Base-by-base conservation (phyloP, 108 stramenopile species). In the Schizochytrium sp. region DNA sequence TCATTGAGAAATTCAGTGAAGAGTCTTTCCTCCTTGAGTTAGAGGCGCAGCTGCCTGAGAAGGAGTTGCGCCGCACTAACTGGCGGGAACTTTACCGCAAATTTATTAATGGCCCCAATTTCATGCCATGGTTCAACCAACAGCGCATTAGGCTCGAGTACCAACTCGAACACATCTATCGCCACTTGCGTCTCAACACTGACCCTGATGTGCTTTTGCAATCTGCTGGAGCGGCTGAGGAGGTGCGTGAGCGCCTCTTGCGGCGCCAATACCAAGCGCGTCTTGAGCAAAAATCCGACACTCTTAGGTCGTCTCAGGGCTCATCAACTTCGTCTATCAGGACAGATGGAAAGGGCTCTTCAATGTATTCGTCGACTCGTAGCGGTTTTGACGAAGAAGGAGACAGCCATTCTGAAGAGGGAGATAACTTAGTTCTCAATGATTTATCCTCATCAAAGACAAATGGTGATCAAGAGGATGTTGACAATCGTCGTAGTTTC, bases 201-300 rank as follows among this genome's bases (percentile, higher is more conserved):
- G 76, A 83, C 47, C 76, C 76, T 56, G 76, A 83, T 53, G 28
- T 83, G 5, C 76, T 83, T 38, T 55, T 83, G 76, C 76, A 83
- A 28, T 13, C 76, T 0, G 76, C 76, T 28, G 76, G 76, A 1
- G 76, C 76, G n/a, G 76, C 2, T 53, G 53, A 83, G 76, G 50
- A 83, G 50, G 50, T 83, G 47, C 76, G 76, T 10, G 76, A 49
- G 53, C 47, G 53, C 50, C 47, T 83, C 53, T 28, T 83, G 5
- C 15, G 76, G 53, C 50, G 53, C 50, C 76, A 42, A 10, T 50
- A 5, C 13, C 64, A 38, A 15, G 28, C 10, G 5, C 15, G 5
- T 5, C 38, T 53, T 83, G 76, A 83, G 53, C 76, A 50, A 12
- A 49, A 49, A 15, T 5, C 72, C 40, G 72, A 41, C 12, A 41